Percentiles rank a stretch among this genome's conserved stretches.
These are phyloP conservation scores for Sporothrix curviconia DNA, from an alignment of 2,329 filamentous ascomycete genomes.

Conservation along the genomic window DNA sequence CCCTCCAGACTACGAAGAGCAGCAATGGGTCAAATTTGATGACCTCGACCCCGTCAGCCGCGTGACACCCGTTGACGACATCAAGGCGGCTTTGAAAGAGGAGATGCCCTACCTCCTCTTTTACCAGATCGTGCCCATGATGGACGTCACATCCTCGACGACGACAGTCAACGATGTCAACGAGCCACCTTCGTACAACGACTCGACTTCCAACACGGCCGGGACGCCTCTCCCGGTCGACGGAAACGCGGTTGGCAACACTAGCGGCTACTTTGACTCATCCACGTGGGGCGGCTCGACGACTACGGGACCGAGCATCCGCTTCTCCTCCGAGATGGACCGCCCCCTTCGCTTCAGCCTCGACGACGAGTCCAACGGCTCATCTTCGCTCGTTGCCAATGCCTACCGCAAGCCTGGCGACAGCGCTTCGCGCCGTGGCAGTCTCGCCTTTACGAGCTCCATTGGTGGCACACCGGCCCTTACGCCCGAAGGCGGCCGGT, in stretches of 20 bases:
- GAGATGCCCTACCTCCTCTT: constrained; percentile 94
- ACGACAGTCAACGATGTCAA: constrained; percentile 41
- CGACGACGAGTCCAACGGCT: constrained; percentile 32
- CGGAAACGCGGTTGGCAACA: constrained; percentile 19
- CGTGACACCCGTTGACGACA: constrained; percentile 70
- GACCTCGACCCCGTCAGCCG: constrained; percentile 65
- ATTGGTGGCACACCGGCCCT: constrained; percentile 32
- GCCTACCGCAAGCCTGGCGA: constrained; percentile 25
- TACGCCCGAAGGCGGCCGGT: constrained; percentile 27
- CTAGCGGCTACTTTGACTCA: constrained; percentile 41
- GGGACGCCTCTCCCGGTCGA: constrained; percentile 24
- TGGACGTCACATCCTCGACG: constrained; percentile 52
- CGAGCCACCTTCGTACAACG: constrained; percentile 54
- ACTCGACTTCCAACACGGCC: constrained; percentile 40
- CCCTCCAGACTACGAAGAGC: constrained; percentile 61
- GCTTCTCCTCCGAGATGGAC: constrained; percentile 51
- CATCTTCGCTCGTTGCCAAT: constrained; percentile 14
- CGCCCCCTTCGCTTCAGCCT: constrained; percentile 42
- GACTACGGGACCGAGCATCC: constrained; percentile 42
- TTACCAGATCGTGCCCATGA: constrained; percentile 86
- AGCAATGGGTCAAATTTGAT: constrained; percentile 87
- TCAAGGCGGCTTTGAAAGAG: constrained; percentile 66
- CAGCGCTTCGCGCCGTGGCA: constrained; percentile 42
- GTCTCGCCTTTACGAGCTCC: constrained; percentile 42
- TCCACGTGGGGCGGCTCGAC: constrained; percentile 27